Evolutionary conservation across 2,329 filamentous ascomycete species (phyloP).

Genomic region (Emergomyces africanus): DNA sequence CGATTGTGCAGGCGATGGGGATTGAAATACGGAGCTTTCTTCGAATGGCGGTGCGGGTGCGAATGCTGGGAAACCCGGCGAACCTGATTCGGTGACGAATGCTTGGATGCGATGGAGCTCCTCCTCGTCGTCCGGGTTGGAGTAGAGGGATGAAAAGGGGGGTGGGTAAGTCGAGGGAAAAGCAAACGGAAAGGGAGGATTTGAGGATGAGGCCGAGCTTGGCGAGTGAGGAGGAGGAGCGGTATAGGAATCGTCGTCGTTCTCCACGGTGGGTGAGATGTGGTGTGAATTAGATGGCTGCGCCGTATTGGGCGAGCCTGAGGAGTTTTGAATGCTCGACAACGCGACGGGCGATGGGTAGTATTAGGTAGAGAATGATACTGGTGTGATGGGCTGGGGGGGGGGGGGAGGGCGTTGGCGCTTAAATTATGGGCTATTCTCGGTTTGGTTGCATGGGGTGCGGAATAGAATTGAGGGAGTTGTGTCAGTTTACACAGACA

Average conservation of each 20-base stretch:
- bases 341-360: conserved; percentile 15
- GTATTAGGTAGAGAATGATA: background rate
- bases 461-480: background rate
- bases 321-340: conserved; percentile 19
- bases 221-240: conserved; percentile 24
- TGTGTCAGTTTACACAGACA: background rate
- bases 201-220: conserved; percentile 31
- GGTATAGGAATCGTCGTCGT: conserved; percentile 26
- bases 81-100: conserved; percentile 35
- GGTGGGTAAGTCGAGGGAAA: conserved; percentile 40
- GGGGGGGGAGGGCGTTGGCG: background rate
- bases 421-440: background rate
- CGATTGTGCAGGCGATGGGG: conserved; percentile 28
- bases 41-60: conserved; percentile 40
- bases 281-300: conserved; percentile 21
- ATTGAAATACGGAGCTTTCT: conserved; percentile 35
- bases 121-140: conserved; percentile 30
- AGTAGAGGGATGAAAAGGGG: conserved; percentile 53
- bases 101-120: conserved; percentile 28
- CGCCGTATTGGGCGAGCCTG: conserved; percentile 33
- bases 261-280: conserved; percentile 28
- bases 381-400: background rate
- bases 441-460: background rate
- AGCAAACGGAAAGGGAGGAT: conserved; percentile 32
- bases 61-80: conserved; percentile 37